These are phyloP conservation scores for Fraxinus dipetala DNA, from an alignment of 305 asterid genomes.

Conservation along the genomic window DNA sequence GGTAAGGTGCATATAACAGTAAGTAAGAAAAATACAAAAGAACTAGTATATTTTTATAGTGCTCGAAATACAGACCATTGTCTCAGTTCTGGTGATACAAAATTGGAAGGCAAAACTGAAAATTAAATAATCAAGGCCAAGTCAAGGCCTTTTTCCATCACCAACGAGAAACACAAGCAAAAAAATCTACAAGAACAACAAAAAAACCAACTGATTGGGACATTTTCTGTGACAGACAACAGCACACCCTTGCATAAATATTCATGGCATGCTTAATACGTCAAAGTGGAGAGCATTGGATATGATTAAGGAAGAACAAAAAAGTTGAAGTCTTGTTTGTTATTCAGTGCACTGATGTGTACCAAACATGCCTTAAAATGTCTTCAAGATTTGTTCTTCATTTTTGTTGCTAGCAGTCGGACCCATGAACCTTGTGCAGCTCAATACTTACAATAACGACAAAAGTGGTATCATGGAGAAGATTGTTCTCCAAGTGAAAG, in stretches of 20 bases:
- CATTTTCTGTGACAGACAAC: conserved; percentile 15
- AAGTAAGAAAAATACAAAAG: neutral
- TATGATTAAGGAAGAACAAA: neutral
- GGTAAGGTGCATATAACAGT: neutral
- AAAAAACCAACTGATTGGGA: conserved; percentile 25
- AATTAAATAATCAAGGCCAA: conserved; percentile 17
- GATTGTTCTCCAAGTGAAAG: conserved; percentile 13
- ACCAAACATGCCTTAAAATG: conserved; percentile 13
- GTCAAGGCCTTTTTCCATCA: conserved; percentile 2
- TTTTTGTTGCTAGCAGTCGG: neutral
- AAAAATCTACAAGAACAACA: neutral
- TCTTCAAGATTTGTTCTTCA: conserved; percentile 27
- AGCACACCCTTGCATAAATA: conserved; percentile 31
- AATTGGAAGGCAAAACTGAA: conserved; percentile 26
- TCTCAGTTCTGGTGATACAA: conserved; percentile 31
- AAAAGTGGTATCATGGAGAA: neutral
- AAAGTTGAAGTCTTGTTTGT: neutral
- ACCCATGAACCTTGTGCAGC: neutral
- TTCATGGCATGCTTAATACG: neutral
- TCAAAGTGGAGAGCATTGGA: neutral
- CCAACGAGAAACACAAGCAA: conserved; percentile 9
- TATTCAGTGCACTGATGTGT: neutral
- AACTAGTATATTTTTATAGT: neutral
- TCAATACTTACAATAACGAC: neutral
- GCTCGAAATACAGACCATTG: conserved; percentile 15